Conservation (phyloP, 768 basidiomycete genomes). For the Trametes coccinea region DNA sequence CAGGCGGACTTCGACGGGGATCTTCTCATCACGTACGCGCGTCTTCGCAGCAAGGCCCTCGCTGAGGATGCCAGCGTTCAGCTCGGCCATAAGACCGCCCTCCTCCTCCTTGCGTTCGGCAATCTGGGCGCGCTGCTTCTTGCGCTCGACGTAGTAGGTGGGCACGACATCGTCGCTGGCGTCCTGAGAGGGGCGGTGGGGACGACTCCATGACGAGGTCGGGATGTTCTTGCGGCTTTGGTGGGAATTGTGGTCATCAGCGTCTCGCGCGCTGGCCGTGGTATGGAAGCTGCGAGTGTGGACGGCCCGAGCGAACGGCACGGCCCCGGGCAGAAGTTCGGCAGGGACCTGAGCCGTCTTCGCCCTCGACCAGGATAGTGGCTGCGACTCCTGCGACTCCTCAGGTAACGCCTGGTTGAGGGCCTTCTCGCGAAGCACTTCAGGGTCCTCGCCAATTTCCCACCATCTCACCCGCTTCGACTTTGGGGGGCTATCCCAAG, state of each 20-base stretch:
- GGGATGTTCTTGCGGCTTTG: slow-evolving; percentile 25
- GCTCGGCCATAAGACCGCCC: slow-evolving; percentile 32
- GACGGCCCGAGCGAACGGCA: not conserved
- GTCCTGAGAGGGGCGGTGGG: slow-evolving; percentile 31
- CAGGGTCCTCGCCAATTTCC: slow-evolving; percentile 28
- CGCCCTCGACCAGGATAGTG: not conserved
- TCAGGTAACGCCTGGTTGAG: too few relatives aligned
- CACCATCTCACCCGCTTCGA: slow-evolving; percentile 32
- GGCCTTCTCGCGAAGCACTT: slow-evolving; percentile 18
- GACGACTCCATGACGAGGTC: slow-evolving; percentile 27
- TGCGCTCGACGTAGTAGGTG: slow-evolving; percentile 32
- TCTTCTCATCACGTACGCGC: slow-evolving; percentile 35
- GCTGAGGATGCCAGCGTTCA: slow-evolving; percentile 32
- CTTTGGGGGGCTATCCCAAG: slow-evolving; percentile 21
- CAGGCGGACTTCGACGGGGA: slow-evolving; percentile 43
- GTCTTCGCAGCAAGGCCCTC: slow-evolving; percentile 32
- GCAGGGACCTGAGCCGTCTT: not conserved
- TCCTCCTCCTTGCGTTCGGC: slow-evolving; percentile 32
- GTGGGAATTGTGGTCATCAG: slow-evolving; percentile 17
- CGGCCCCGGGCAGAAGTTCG: slow-evolving; percentile 10
- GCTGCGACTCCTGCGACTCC: not conserved
- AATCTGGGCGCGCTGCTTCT: slow-evolving; percentile 28
- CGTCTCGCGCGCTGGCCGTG: not conserved
- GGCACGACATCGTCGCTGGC: slow-evolving; percentile 32
- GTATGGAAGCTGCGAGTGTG: slow-evolving; percentile 23